These are phyloP conservation scores for Coemansia sp. DNA, from an alignment of 192 early-diverging fungal species.

Conservation along the genomic window DNA sequence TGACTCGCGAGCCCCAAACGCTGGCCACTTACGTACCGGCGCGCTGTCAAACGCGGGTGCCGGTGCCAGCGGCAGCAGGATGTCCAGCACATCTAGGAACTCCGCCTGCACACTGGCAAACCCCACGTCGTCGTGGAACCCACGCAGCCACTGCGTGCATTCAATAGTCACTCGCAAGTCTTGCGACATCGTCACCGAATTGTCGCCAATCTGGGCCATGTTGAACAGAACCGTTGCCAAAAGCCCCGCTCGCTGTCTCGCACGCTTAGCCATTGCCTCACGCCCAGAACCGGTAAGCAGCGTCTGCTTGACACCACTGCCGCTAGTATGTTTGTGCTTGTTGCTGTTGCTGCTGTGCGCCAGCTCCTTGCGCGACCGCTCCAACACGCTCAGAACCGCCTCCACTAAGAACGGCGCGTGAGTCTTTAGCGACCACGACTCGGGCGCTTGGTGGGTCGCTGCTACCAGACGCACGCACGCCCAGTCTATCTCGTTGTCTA, in stretches of 20 bases:
- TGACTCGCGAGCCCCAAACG: slow-evolving; percentile 25
- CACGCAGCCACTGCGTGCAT: slow-evolving; percentile 43
- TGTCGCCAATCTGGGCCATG: slow-evolving; percentile 47
- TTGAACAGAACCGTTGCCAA: slow-evolving; percentile 47
- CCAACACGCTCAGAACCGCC: slow-evolving; percentile 40
- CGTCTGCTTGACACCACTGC: not conserved
- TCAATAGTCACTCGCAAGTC: slow-evolving; percentile 44
- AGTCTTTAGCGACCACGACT: slow-evolving; percentile 30
- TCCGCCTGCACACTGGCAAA: slow-evolving; percentile 21
- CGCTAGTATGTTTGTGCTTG: not conserved
- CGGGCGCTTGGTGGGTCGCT: slow-evolving; percentile 36
- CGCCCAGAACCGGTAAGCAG: slow-evolving; percentile 26
- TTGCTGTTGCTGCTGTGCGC: not conserved
- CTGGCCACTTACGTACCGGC: slow-evolving; percentile 28
- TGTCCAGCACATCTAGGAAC: slow-evolving; percentile 44
- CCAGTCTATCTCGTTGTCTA: slow-evolving; percentile 57
- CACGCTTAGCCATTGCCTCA: slow-evolving; percentile 18
- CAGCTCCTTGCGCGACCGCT: slow-evolving; percentile 34
- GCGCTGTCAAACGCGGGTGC: slow-evolving; percentile 31
- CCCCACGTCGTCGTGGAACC: slow-evolving; percentile 13
- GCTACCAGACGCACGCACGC: slow-evolving; percentile 40
- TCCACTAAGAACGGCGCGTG: slow-evolving; percentile 52
- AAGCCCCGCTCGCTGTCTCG: slow-evolving; percentile 29
- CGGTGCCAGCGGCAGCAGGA: slow-evolving; percentile 35
- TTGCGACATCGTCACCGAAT: slow-evolving; percentile 41